Evolutionary conservation across 192 early-diverging fungal species (phyloP).

Genomic region (Piromyces finnis): DNA sequence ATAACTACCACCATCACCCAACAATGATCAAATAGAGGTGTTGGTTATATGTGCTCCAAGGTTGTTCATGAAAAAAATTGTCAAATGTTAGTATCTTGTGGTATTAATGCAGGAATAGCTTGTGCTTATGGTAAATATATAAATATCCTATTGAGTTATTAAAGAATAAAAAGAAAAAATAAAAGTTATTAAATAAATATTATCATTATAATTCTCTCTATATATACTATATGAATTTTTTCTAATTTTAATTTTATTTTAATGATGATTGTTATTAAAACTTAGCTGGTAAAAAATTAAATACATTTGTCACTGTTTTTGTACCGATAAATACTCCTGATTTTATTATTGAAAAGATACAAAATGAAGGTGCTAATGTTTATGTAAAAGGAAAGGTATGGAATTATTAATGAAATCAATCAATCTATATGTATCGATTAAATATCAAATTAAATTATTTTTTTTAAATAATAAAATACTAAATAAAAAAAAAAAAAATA

Average conservation of each 20-base stretch:
- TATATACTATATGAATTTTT: no score
- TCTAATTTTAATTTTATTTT: no score
- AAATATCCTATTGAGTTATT: no score
- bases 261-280: no score
- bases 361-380: constrained; percentile 35
- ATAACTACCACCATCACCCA: no score
- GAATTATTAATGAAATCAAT: constrained; percentile 19
- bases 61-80: constrained; percentile 21
- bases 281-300: constrained; percentile 38
- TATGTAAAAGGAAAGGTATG: constrained; percentile 24
- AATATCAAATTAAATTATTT: not conserved
- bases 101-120: constrained; percentile 45
- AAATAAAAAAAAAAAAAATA: no score
- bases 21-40: constrained; percentile 37
- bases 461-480: no score
- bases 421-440: constrained; percentile 15
- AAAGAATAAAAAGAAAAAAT: no score
- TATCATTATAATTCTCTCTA: no score
- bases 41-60: constrained; percentile 36
- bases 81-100: constrained; percentile 35
- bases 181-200: no score
- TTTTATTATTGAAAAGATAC: constrained; percentile 30
- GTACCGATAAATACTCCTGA: constrained; percentile 23
- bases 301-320: constrained; percentile 30
- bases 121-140: constrained; percentile 24